These are phyloP conservation scores for Tripterygium wilfordii DNA, from an alignment of 177 flowering plant species.

Conservation along the genomic window DNA sequence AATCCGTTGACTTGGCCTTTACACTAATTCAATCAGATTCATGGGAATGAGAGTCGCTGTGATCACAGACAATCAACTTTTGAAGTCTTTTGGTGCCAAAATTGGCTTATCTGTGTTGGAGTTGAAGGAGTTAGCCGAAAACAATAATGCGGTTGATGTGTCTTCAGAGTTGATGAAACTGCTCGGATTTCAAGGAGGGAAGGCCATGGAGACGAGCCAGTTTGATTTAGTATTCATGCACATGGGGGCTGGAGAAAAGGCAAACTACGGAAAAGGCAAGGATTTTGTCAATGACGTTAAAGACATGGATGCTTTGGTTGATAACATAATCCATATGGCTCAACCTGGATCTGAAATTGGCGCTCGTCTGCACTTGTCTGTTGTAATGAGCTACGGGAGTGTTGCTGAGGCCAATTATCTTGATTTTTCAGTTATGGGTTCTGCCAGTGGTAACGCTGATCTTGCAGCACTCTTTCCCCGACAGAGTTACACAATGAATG, in stretches of 20 bases:
- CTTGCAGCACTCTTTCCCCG: slow-evolving; percentile 54
- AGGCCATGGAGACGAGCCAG: slow-evolving; percentile 34
- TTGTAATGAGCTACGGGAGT: slow-evolving; percentile 76
- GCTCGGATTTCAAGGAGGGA: slow-evolving; percentile 78
- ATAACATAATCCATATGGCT: slow-evolving; percentile 40
- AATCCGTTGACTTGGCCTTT: no score
- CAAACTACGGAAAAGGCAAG: slow-evolving; percentile 13
- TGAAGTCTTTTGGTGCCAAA: slow-evolving; percentile 41
- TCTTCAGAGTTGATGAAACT: slow-evolving; percentile 46
- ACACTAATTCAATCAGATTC: no score
- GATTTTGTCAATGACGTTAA: slow-evolving; percentile 20
- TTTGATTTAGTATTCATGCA: slow-evolving; percentile 82
- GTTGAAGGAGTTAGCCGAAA: slow-evolving; percentile 28
- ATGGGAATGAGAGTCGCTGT: slow-evolving; percentile 91
- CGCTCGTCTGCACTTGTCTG: slow-evolving; percentile 71
- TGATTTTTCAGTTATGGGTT: slow-evolving; percentile 21
- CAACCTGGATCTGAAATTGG: slow-evolving; percentile 52
- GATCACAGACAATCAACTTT: slow-evolving; percentile 37
- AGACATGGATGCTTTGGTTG: slow-evolving; percentile 55
- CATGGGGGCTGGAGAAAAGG: slow-evolving; percentile 36
- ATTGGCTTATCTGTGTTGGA: slow-evolving; percentile 47
- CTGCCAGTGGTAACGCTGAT: slow-evolving; percentile 23
- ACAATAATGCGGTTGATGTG: slow-evolving; percentile 12
- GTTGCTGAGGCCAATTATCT: slow-evolving; percentile 26
- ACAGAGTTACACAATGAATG: slow-evolving; percentile 85